Evolutionary conservation across 441 rosid species (phyloP), one percentile per base, ranked within the genome.

Genomic region (Viola pubescens): DNA sequence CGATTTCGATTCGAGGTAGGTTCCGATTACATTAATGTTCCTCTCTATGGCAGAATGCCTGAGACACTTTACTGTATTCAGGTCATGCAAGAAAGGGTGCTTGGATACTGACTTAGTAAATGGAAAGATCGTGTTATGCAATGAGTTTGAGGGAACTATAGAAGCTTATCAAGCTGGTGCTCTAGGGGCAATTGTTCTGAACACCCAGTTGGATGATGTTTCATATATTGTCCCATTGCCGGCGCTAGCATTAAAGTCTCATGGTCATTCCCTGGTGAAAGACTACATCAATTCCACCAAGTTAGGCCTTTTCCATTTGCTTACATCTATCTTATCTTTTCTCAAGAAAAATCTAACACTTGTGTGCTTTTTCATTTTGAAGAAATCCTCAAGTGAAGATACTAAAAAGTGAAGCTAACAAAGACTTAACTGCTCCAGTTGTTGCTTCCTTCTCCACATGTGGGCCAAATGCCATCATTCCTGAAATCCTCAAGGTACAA

Each of bases 51-150:
- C 4, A 46, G n/a, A 46, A 9, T 7, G 9, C n/a, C 4, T 46
- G 49, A 9, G n/a, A 7, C n/a, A 12, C 4, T 43, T 43, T 46
- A 12, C 11, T 44, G 63, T 8, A 12, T n/a, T 44, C 80, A 86
- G 95, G 68, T 59, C 56, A 37, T 87, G 95, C 62, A 34, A 63
- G 16, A 49, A 9, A 4, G 61, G 52, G 10, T 70, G 85, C 39
- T 16, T 86, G 71, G 79, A 84, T 44, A 61, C 48, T 16, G 73
- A 64, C 14, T 60, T 72, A 51, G 70, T 86, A n/a, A 70, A 77
- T 59, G 96, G 94, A 58, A 86, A 79, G 74, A 77, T 88, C 54
- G 85, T 86, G 11, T 47, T 86, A 12, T 86, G 94, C 13, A 71
- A 76, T 51, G 64, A 1, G 2, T 41, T 61, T 16, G 60, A 55